These are phyloP conservation scores for Penicillium sp. DNA, from an alignment of 2,329 filamentous ascomycete genomes.

Conservation along the genomic window DNA sequence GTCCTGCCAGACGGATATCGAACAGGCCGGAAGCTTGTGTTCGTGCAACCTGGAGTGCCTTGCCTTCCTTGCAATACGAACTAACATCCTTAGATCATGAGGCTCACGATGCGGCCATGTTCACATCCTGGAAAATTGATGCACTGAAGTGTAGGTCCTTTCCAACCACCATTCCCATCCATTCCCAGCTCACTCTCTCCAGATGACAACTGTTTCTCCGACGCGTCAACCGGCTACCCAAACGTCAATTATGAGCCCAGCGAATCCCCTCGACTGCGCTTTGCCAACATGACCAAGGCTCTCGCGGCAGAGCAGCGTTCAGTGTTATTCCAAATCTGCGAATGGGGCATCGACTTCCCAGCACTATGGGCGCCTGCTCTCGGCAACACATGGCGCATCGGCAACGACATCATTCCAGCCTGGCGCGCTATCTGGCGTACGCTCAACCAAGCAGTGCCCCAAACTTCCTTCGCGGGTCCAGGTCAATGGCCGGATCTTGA, in stretches of 20 bases:
- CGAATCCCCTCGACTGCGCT: conserved; percentile 47
- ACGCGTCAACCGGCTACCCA: conserved; percentile 43
- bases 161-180: not conserved
- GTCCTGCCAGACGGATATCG: conserved; percentile 40
- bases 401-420: conserved; percentile 58
- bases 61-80: not conserved
- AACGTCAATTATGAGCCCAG: conserved; percentile 48
- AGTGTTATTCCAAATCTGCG: conserved; percentile 57
- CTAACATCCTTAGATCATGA: conserved; percentile 44
- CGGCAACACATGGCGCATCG: conserved; percentile 57
- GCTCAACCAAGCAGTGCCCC: conserved; percentile 56
- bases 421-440: conserved; percentile 59
- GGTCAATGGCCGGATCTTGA: conserved; percentile 59
- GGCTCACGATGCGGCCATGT: conserved; percentile 46
- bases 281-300: conserved; percentile 53
- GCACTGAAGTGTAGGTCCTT: conserved; percentile 54
- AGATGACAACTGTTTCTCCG: conserved; percentile 58
- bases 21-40: conserved; percentile 44
- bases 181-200: not conserved
- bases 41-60: conserved; percentile 13
- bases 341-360: conserved; percentile 58
- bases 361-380: conserved; percentile 54
- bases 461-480: conserved; percentile 48
- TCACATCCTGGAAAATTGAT: conserved; percentile 43
- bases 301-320: conserved; percentile 46